Conservation (phyloP, 2,329 filamentous ascomycete genomes). For the Dothideomycetes sp. region DNA sequence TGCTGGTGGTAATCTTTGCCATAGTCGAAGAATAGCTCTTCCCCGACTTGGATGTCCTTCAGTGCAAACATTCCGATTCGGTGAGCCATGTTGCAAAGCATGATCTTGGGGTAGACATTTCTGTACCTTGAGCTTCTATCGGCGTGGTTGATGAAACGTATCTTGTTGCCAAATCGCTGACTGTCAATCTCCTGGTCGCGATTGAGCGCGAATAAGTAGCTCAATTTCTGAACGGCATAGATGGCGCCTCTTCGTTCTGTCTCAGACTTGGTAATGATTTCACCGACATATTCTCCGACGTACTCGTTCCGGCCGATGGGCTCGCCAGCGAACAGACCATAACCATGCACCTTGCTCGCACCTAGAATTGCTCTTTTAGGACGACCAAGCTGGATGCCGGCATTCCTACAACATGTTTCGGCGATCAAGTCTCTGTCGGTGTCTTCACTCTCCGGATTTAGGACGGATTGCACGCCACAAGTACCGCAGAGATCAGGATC, state of each 20-base stretch:
- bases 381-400: constrained; percentile 56
- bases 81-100: constrained; percentile 62
- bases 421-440: constrained; percentile 45
- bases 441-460: constrained; percentile 59
- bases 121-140: constrained; percentile 19
- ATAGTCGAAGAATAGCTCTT: constrained; percentile 77
- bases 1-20: constrained; percentile 26
- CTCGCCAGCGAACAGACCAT: constrained; percentile 64
- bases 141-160: constrained; percentile 75
- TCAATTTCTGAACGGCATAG: constrained; percentile 48
- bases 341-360: constrained; percentile 61
- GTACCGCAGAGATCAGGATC: constrained; percentile 62
- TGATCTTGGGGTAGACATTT: constrained; percentile 56
- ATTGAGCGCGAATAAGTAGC: constrained; percentile 50
- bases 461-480: constrained; percentile 58
- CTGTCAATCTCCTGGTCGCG: constrained; percentile 51
- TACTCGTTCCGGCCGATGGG: constrained; percentile 59
- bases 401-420: constrained; percentile 57
- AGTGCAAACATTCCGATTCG: constrained; percentile 65
- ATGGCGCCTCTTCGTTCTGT: constrained; percentile 59
- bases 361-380: constrained; percentile 58
- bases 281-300: constrained; percentile 70
- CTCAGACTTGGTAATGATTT: constrained; percentile 61
- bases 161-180: constrained; percentile 67
- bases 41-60: constrained; percentile 55